Evolutionary conservation across 192 early-diverging fungal species (phyloP), one percentile per base, ranked within the genome.

Genomic region (Backusella sp.): DNA sequence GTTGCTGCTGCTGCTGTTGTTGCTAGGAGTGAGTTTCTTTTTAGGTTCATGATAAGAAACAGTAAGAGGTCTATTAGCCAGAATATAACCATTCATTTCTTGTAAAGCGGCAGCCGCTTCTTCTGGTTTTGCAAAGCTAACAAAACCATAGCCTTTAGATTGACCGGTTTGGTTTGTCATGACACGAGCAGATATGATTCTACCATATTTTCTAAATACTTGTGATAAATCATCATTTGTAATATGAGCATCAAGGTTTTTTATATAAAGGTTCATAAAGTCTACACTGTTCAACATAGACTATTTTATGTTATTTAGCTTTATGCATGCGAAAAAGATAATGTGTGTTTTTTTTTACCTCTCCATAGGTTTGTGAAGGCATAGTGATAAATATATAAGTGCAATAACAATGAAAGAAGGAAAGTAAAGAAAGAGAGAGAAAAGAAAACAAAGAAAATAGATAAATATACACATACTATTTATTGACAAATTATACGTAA

Each of bases 201-300:
- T 86, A 68, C 97, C 97, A 73, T 96, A 98, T 73, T 91, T 90
- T 66, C 91, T 84, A 83, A 98, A 98, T 53, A 93, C 92, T 80
- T 95, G 92, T 84, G 95, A 94, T 53, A 98, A 89, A 68, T 96
- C 95, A 84, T 94, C 92, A 87, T 94, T 95, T 87, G 95, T 95
- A 75, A 97, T 94, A 66, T 91, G 86, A 23, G 91, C 82, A 87
- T 97, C 96, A 65, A 98, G 86, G 90, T 98, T 98, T 87, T 98
- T 98, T 87, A 98, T 98, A 85, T 96, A 98, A 78, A 98, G 93
- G 85, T 98, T 98, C 75, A 93, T 76, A 56, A 82, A 73, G 70
- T 86, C 85, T 28, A 69, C 11, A 30, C 77, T 81, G 26, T 62
- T 70, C 8, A 59, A 59, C 2, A 59, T 59, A 59, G 56, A 59